These are phyloP conservation scores for Colletotrichum scovillei DNA, from an alignment of 2,329 filamentous ascomycete species.

Conservation along the genomic window DNA sequence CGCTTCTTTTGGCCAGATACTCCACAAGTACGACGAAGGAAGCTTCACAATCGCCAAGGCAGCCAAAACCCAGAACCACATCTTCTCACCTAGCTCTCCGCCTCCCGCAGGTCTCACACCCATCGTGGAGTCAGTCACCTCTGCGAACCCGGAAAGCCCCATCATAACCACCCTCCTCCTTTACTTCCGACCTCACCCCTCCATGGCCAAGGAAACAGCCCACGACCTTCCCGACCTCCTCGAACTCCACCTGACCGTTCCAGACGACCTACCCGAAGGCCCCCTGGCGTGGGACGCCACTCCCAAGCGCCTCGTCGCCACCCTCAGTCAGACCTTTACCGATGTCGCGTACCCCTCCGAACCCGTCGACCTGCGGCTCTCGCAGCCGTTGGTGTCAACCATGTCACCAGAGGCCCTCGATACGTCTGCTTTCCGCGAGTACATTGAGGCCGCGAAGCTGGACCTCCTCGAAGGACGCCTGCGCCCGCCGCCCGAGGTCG, in stretches of 20 bases:
- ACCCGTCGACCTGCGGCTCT: slow-evolving; percentile 61
- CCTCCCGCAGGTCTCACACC: slow-evolving; percentile 57
- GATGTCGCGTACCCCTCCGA: slow-evolving; percentile 60
- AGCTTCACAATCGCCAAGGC: background rate
- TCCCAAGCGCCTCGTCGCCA: slow-evolving; percentile 47
- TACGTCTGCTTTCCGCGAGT: slow-evolving; percentile 50
- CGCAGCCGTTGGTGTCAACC: slow-evolving; percentile 48
- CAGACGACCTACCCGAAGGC: slow-evolving; percentile 29
- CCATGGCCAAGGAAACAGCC: background rate
- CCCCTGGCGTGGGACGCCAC: slow-evolving; percentile 35
- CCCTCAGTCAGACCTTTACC: slow-evolving; percentile 49
- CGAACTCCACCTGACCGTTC: slow-evolving; percentile 35
- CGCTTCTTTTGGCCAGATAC: slow-evolving; percentile 64
- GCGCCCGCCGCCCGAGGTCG: slow-evolving; percentile 49
- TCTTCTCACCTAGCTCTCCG: slow-evolving; percentile 58
- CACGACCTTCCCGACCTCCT: slow-evolving; percentile 13
- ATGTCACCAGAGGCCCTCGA: slow-evolving; percentile 38
- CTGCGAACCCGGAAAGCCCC: slow-evolving; percentile 29
- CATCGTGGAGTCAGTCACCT: slow-evolving; percentile 38
- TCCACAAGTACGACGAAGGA: slow-evolving; percentile 47
- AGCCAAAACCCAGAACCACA: slow-evolving; percentile 40
- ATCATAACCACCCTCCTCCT: slow-evolving; percentile 52
- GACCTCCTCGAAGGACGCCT: slow-evolving; percentile 55
- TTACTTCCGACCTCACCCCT: slow-evolving; percentile 48
- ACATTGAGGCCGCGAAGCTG: slow-evolving; percentile 58